Percentiles rank a stretch among this genome's conserved stretches.
Evolutionary conservation across 768 basidiomycete genomes (phyloP).

Genomic region (Lactarius hengduanensis): DNA sequence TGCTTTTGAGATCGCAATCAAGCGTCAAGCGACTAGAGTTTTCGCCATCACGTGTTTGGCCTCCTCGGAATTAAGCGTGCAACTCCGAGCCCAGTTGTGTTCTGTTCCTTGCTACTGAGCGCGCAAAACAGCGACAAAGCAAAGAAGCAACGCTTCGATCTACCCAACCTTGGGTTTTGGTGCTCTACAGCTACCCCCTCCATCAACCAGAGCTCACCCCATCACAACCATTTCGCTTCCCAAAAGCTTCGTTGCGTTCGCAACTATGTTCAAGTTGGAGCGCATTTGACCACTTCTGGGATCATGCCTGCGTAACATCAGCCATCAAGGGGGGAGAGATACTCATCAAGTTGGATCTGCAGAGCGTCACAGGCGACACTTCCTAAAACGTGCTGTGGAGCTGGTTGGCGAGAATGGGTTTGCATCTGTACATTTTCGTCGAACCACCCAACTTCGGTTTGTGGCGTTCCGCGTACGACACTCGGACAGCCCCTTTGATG

Average conservation of each 20-base stretch:
- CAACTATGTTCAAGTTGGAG: neutral
- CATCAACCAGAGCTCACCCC: slow-evolving; percentile 4
- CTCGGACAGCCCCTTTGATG: slow-evolving; percentile 9
- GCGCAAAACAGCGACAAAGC: slow-evolving; percentile 15
- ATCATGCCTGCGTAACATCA: neutral
- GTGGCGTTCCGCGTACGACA: slow-evolving; percentile 22
- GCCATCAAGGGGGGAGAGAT: neutral
- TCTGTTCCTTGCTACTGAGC: slow-evolving; percentile 17
- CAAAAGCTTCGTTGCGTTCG: slow-evolving; percentile 5
- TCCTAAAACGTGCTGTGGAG: slow-evolving; percentile 22
- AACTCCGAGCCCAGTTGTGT: slow-evolving; percentile 18
- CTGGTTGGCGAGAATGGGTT: slow-evolving; percentile 10
- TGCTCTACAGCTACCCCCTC: neutral
- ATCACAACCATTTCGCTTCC: slow-evolving; percentile 6
- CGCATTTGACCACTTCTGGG: slow-evolving; percentile 6
- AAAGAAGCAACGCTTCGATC: slow-evolving; percentile 23
- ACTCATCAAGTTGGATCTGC: slow-evolving; percentile 16
- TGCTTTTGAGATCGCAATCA: slow-evolving; percentile 24
- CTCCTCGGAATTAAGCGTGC: slow-evolving; percentile 26
- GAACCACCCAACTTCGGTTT: slow-evolving; percentile 12
- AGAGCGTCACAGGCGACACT: slow-evolving; percentile 14
- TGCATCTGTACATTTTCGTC: slow-evolving; percentile 24
- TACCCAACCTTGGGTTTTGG: slow-evolving; percentile 9
- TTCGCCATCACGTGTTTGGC: slow-evolving; percentile 12
- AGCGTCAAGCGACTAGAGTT: slow-evolving; percentile 19